Conservation (phyloP, 2,329 filamentous ascomycete species). For the Capronia americana region DNA sequence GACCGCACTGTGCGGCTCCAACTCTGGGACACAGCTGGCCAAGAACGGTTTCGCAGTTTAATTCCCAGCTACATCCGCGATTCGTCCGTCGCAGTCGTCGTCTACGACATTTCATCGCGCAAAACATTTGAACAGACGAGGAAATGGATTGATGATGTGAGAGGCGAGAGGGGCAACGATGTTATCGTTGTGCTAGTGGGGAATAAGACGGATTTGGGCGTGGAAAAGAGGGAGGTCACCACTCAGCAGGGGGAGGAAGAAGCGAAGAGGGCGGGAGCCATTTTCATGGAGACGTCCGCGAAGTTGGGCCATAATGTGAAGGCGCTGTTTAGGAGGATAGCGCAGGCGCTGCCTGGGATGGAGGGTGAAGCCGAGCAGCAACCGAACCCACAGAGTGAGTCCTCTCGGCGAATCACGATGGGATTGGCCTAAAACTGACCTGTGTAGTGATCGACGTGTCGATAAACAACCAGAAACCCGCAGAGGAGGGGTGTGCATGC, state of each 20-base stretch:
- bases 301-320: constrained; percentile 99
- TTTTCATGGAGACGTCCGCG: constrained; percentile 99
- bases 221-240: constrained; percentile 91
- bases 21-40: constrained; percentile 97
- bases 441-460: constrained; percentile 39
- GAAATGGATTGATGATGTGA: constrained; percentile 99
- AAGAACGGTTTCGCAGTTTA: constrained; percentile 94
- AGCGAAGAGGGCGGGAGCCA: constrained; percentile 94
- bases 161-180: constrained; percentile 94
- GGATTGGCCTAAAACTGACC: background rate
- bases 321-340: constrained; percentile 95
- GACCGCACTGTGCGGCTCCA: constrained; percentile 97
- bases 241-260: constrained; percentile 96
- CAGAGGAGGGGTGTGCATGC: constrained; percentile 39
- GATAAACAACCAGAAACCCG: constrained; percentile 39
- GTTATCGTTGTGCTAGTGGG: constrained; percentile 98
- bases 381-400: constrained; percentile 39
- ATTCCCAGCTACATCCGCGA: constrained; percentile 99
- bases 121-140: constrained; percentile 98
- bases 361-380: constrained; percentile 76
- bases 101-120: constrained; percentile 96
- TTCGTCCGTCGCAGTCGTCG: constrained; percentile 95
- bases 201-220: constrained; percentile 98
- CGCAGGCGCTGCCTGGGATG: constrained; percentile 96
- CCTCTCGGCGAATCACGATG: background rate